Percentiles rank a stretch among this genome's conserved stretches.
Evolutionary conservation across 1,139 yeast genomes (phyloP).

Genomic region (Debaryomyces fabryi): DNA sequence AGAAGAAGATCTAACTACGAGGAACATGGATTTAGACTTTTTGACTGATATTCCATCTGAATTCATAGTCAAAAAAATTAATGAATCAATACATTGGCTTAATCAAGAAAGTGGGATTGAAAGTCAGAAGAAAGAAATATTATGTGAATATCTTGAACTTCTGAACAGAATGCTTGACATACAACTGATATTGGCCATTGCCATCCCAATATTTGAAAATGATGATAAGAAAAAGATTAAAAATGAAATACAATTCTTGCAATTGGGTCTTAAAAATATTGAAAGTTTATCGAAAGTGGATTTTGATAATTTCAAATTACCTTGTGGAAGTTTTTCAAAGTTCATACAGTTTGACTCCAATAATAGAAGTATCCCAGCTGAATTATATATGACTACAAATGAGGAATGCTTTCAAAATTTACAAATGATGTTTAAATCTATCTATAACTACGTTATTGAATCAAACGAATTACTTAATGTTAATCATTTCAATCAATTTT

Average conservation of each 20-base stretch:
- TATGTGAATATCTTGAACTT: slow-evolving; percentile 32
- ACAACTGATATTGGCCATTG: slow-evolving; percentile 27
- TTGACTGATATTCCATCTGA: slow-evolving; percentile 29
- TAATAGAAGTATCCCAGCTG: slow-evolving; percentile 61
- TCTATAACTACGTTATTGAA: slow-evolving; percentile 25
- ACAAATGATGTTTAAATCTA: slow-evolving; percentile 36
- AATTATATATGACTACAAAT: slow-evolving; percentile 30
- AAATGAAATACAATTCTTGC: slow-evolving; percentile 2
- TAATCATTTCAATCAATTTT: slow-evolving; percentile 39
- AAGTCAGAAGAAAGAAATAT: slow-evolving; percentile 15
- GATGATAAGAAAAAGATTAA: slow-evolving; percentile 4
- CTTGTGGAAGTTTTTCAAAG: slow-evolving; percentile 41
- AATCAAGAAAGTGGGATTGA: slow-evolving; percentile 10
- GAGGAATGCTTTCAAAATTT: slow-evolving; percentile 35
- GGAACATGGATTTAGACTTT: slow-evolving; percentile 55
- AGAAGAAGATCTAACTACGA: slow-evolving; percentile 74
- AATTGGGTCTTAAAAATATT: slow-evolving; percentile 17
- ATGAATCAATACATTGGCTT: slow-evolving; percentile 25
- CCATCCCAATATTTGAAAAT: slow-evolving; percentile 24
- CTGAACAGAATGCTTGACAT: slow-evolving; percentile 30
- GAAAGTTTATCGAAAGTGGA: slow-evolving; percentile 14
- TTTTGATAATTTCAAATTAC: slow-evolving; percentile 16
- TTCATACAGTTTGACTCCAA: slow-evolving; percentile 58
- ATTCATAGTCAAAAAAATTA: slow-evolving; percentile 26
- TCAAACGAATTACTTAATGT: slow-evolving; percentile 28